Evolutionary conservation across 257 asterid genomes (phyloP), one percentile per base, ranked within the genome.

Genomic region (Linaria vulgaris): DNA sequence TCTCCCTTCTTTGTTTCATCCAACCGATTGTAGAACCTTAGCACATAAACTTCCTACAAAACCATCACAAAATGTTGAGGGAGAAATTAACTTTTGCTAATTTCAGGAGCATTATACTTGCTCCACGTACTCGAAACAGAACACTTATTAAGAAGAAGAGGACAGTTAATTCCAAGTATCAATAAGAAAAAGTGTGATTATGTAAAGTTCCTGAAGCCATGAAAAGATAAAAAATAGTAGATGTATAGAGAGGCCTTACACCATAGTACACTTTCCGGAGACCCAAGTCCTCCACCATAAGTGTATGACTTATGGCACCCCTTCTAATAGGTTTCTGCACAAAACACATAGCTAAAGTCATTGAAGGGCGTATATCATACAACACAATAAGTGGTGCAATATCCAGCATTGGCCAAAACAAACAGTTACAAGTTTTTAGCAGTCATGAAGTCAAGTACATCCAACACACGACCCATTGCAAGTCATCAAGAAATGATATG

Each of bases 1-100:
- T 94, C 97, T 56, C 99, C 99, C 80, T 79, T 90, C 74, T 78
- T 90, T 20, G 85, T 74, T 79, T 90, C 97, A 66, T 94, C 99
- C 89, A 88, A 71, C 58, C 97, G 96, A 76, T 84, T 90, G 82
- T 80, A 84, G 85, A 94, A 85, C 82, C 89, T 80, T 68, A 94
- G 72, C 73, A 79, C 95, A 70, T 86, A 86, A 55, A 83, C 66
- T 61, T 94, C 97, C 97, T 94, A 75, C 73, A 79, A 79, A 34
- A 66, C 31, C 46, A 50, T 44, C 46, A 67, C 22, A 52, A 59
- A 55, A 57, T 15, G 47, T 38, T 63, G 10, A 1, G 46, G 57
- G 52, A 51, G 21, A 67, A 37, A 52, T 61, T 22, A 55, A 50
- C 8, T 17, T 17, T 1, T 11, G 16, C 9, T 52, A 8, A 63